These are phyloP conservation scores for Solanum bulbocastanum DNA, from an alignment of 257 asterid genomes.

Conservation along the genomic window DNA sequence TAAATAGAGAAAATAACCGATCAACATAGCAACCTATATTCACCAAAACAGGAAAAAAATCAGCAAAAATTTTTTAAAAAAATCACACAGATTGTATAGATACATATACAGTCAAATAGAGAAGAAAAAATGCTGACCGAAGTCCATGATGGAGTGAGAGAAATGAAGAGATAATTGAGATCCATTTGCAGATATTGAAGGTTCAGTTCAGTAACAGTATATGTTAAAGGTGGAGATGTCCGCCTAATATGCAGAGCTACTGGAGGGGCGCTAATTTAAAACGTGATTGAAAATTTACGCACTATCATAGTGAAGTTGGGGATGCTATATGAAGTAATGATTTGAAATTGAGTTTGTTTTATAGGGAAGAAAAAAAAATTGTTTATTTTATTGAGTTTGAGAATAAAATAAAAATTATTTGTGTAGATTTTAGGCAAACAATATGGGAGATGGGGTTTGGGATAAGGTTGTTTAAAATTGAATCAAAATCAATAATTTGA, in stretches of 20 bases:
- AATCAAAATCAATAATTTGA: too few relatives aligned
- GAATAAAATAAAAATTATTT: too few relatives aligned
- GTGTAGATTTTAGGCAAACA: too few relatives aligned
- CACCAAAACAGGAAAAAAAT: neutral
- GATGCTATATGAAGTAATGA: neutral
- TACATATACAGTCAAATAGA: neutral
- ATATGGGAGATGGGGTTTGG: too few relatives aligned
- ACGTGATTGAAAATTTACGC: neutral
- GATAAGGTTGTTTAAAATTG: too few relatives aligned
- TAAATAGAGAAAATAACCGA: slow-evolving; percentile 49
- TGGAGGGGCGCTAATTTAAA: neutral
- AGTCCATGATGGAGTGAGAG: slow-evolving; percentile 57
- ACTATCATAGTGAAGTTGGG: too few relatives aligned
- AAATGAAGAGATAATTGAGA: slow-evolving; percentile 32
- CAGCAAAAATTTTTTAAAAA: neutral
- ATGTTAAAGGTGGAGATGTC: neutral
- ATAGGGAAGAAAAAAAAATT: too few relatives aligned
- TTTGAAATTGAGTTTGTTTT: too few relatives aligned
- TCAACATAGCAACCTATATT: slow-evolving; percentile 48
- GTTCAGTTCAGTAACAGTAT: neutral
- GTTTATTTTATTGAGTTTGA: too few relatives aligned
- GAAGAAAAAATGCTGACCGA: slow-evolving; percentile 38
- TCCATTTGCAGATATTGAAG: slow-evolving; percentile 32
- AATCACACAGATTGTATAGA: neutral
- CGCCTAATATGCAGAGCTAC: neutral